Base-by-base conservation (phyloP, 2,329 filamentous ascomycete genomes). In the Tolypocladium tundrense region DNA sequence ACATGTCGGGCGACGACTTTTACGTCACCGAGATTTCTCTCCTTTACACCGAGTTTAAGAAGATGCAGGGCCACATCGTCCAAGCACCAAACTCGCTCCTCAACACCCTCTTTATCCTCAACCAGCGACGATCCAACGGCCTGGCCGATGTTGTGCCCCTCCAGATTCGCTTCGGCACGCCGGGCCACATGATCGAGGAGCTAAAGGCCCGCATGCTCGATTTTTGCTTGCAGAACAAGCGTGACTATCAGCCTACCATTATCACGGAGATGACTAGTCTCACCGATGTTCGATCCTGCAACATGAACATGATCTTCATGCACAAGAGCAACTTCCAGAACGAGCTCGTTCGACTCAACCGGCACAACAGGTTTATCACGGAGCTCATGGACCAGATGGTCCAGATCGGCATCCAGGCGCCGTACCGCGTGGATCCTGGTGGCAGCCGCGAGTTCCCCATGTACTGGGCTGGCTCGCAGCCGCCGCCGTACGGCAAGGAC, bases 281-380 rank as follows among this genome's bases (percentile, higher is more conserved):
- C 55, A 85, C 87, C 31, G 87, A 96, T 65, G 90, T 91, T 41
- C 90, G 93, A 69, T 89, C 88, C 7, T 87, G 96, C 67, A 91
- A 86, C 4, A 81, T 97, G 67, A 97, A 96, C 72, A 85, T 97
- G 58, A 87, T 97, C 67, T 96, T 96, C 78, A 97, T 97, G 78
- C 96, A 97, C 81, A 97, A 97, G 73, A 91, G 88, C 59, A 97
- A 93, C 71, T 97, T 89, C 83, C 93, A 97, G 70, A 97, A 97
- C 69, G 93, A 97, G 70, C 79, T 95, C 51, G 79, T 97, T 31
- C 91, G 93, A 75, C 82, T 97, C 2, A 90, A 88, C 65, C 85
- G 93, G 21, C 89, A 94, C 66, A 97, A 97, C 79, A 94, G 92
- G 69, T 96, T 97, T 72, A 91, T 95, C 63, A 91, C 88, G 62